phyloP scores from a whole-genome alignment of 192 early-diverging fungal genomes.

The Coemansia brasiliensis region DNA sequence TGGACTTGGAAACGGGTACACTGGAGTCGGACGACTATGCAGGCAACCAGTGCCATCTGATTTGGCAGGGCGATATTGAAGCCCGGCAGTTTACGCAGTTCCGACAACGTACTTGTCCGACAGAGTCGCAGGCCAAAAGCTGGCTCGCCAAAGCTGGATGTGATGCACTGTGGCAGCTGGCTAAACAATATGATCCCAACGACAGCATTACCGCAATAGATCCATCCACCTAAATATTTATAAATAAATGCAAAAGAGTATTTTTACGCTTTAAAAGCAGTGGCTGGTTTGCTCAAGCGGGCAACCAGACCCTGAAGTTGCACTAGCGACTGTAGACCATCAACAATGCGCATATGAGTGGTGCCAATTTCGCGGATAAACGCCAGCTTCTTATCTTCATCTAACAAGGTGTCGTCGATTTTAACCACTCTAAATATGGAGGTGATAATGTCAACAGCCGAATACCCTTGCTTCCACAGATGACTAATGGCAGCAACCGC shows the following conservation, averaged over 20 bases:
- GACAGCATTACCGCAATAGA: conserved; percentile 26
- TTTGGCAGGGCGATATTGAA: conserved; percentile 92
- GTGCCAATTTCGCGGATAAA: conserved; percentile 91
- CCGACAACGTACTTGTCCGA: conserved; percentile 65
- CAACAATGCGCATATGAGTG: conserved; percentile 89
- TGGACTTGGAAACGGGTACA: conserved; percentile 17
- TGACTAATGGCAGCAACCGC: conserved; percentile 68
- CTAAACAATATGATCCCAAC: conserved; percentile 48
- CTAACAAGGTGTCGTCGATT: conserved; percentile 60
- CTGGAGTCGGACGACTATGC: conserved; percentile 41
- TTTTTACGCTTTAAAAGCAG: conserved; percentile 20
- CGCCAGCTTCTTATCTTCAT: conserved; percentile 80
- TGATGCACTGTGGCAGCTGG: conserved; percentile 90
- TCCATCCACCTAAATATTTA: conserved; percentile 12
- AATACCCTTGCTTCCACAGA: conserved; percentile 85
- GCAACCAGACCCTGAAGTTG: conserved; percentile 85
- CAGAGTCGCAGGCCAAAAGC: conserved; percentile 71
- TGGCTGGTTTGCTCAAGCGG: conserved; percentile 55
- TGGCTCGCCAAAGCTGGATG: conserved; percentile 68
- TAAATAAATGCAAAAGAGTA: no score
- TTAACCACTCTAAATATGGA: conserved; percentile 92
- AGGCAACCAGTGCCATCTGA: conserved; percentile 78
- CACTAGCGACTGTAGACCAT: conserved; percentile 81
- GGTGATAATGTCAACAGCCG: conserved; percentile 86
- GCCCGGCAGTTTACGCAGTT: conserved; percentile 79